Base-by-base conservation (phyloP, 768 basidiomycete genomes). In the Panus rudis region DNA sequence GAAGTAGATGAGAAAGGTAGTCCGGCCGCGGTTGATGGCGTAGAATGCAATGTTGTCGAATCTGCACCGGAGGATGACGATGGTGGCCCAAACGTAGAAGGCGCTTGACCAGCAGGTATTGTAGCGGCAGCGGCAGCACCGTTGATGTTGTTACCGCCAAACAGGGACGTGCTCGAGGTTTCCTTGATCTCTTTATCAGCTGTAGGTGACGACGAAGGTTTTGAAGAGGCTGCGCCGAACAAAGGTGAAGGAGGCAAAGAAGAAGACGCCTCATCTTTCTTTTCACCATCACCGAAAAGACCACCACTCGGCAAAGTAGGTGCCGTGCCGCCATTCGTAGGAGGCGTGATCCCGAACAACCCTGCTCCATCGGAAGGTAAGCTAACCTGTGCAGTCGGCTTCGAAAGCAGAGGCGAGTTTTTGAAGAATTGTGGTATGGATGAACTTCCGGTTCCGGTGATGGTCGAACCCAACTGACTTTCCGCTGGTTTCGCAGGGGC, bases 351-450 rank as follows among this genome's bases (percentile, higher is more conserved):
- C 7, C 43, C 11, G 11, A 37, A 20, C 30, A 42, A 28, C 17
- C 41, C 38, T 19, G 34, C 14, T 24, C 22, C 38, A 23, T 41
- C 31, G 23, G 43, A 31, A 13, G 47, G 41, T 17, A 37, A 19
- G 25, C 13, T 14, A 14, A 46, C 37, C 13, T 28, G 37, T 7
- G 49, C 43, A 14, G 43, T 32, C 5, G 59, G 60, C 49, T 72
- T 75, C 13, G 68, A 55, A 44, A 76, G 61, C 17, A 67, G 47
- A 17, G 73, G 63, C 1, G 81, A 78, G 25, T 52, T 70, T 21
- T 75, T 68, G 45, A 86, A 86, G 59, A 86, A 83, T 58, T 83
- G 75, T 6, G 82, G 82, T 26, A 82, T 56, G 4, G 65, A 57
- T 4, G 57, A 52, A 17, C 55, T 42, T 14, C 41, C 41, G 5